Conservation (phyloP, 1,284 basidiomycete genomes). For the Caloboletus firmus region DNA sequence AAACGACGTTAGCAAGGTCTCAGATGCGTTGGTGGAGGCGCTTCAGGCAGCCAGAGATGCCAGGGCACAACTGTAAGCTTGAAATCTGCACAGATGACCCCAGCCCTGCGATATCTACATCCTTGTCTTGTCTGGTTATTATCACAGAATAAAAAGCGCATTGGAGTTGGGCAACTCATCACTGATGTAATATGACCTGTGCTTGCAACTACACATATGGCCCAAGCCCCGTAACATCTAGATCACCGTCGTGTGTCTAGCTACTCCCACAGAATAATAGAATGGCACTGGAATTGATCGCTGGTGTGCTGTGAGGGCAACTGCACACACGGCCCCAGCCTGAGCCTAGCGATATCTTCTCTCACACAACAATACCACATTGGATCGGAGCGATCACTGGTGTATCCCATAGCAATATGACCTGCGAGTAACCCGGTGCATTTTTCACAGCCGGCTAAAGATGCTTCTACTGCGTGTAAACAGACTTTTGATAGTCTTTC, state of each 20-base stretch:
- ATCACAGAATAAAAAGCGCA: not conserved
- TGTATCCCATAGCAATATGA: not conserved
- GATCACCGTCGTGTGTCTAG: not conserved
- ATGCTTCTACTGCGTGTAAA: not conserved
- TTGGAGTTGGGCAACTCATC: not conserved
- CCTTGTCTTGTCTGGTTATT: not conserved
- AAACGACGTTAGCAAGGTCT: conserved; percentile 77
- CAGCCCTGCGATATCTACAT: not conserved
- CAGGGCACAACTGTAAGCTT: conserved; percentile 8
- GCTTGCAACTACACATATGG: not conserved
- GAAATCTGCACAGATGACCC: not conserved
- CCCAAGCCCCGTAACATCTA: not conserved
- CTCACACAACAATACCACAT: not conserved
- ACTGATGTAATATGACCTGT: not conserved
- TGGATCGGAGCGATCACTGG: not conserved
- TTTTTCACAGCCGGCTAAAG: not conserved
- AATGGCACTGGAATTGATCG: not conserved
- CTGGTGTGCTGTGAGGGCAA: not conserved
- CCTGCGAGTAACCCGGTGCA: not conserved
- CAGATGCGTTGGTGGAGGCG: conserved; percentile 64
- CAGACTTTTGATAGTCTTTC: too few relatives aligned
- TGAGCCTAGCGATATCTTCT: not conserved
- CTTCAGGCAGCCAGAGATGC: conserved; percentile 50
- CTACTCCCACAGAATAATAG: not conserved
- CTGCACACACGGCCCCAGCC: not conserved